A percentile compares a stretch with the other conserved stretches of the same genome.
Conservation (phyloP, 306 rosid genomes). For the Arachis stenosperma region DNA sequence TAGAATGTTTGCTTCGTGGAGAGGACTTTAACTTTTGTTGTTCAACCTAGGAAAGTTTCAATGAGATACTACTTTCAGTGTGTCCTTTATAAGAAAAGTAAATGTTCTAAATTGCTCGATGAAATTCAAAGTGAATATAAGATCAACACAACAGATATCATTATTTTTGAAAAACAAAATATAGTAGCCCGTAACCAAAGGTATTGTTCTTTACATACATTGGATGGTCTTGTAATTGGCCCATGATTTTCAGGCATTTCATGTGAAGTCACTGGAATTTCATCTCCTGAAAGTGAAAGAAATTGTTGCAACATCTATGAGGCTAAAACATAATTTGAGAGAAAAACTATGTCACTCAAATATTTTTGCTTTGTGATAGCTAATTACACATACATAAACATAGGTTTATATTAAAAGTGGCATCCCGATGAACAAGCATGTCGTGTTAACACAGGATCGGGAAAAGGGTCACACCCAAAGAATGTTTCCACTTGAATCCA, state of each 20-base stretch:
- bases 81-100: too few relatives aligned
- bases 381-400: background rate
- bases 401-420: background rate
- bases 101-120: too few relatives aligned
- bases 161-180: too few relatives aligned
- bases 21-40: conserved; percentile 32
- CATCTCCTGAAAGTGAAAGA: conserved; percentile 41
- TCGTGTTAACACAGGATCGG: too few relatives aligned
- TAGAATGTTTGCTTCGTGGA: conserved; percentile 42
- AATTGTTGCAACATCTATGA: background rate
- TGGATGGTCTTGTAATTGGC: conserved; percentile 21
- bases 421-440: too few relatives aligned
- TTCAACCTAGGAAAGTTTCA: conserved; percentile 50
- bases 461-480: too few relatives aligned
- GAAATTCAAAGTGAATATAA: too few relatives aligned
- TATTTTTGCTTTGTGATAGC: too few relatives aligned
- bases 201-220: conserved; percentile 46
- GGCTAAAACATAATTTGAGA: conserved; percentile 4
- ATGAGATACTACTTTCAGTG: conserved; percentile 15
- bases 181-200: background rate
- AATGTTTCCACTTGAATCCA: too few relatives aligned
- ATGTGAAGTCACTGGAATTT: conserved; percentile 22
- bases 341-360: background rate
- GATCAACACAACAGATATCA: too few relatives aligned
- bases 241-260: conserved; percentile 1